Conservation (phyloP, 768 basidiomycete genomes). For the Podaxis mareebaensis region DNA sequence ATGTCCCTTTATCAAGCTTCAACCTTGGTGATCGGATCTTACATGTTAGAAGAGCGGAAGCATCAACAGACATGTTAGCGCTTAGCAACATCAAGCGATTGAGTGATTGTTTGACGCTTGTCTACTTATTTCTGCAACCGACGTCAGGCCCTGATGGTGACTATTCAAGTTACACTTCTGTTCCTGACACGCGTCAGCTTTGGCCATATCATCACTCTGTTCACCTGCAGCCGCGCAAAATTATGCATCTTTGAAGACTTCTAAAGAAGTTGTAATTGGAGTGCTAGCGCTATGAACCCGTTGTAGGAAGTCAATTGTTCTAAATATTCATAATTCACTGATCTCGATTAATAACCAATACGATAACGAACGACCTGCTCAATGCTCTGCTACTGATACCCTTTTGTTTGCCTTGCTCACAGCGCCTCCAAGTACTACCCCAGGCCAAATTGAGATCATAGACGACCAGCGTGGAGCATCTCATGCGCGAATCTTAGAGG, state of each 20-base stretch:
- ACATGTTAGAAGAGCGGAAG: background rate
- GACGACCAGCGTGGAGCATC: background rate
- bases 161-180: background rate
- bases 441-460: background rate
- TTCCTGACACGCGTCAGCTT: background rate
- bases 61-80: background rate
- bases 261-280: background rate
- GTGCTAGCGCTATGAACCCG: background rate
- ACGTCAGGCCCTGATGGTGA: background rate
- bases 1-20: background rate
- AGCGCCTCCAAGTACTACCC: background rate
- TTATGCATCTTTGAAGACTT: background rate
- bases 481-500: background rate
- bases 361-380: no score
- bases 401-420: background rate
- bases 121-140: background rate
- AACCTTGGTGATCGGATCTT: background rate
- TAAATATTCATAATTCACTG: background rate
- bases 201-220: background rate
- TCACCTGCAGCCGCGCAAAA: background rate
- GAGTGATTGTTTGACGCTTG: background rate
- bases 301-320: background rate
- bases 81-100: background rate
- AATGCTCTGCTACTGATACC: background rate
- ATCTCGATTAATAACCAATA: background rate